Evolutionary conservation across 2,329 filamentous ascomycete species (phyloP).

Genomic region (Claviceps sp.): DNA sequence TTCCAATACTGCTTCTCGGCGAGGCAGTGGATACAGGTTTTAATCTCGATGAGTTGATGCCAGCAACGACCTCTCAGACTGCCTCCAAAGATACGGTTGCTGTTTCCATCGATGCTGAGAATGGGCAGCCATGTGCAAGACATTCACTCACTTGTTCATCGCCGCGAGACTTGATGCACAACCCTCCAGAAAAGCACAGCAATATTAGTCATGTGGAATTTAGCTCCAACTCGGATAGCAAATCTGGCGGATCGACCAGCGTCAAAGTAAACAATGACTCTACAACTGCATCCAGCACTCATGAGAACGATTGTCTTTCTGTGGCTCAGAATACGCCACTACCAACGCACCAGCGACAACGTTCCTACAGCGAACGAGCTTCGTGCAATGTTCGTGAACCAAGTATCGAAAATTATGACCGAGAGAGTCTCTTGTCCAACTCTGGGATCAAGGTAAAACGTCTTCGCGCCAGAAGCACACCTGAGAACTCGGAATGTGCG

Average conservation of each 20-base stretch:
- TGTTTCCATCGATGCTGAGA: background rate
- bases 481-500: slow-evolving; percentile 1
- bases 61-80: background rate
- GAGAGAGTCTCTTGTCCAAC: background rate
- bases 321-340: background rate
- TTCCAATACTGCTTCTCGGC: slow-evolving; percentile 7
- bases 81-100: background rate
- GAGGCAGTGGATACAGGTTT: slow-evolving; percentile 5
- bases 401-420: background rate
- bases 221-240: background rate
- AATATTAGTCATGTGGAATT: background rate
- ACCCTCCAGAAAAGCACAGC: background rate
- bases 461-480: slow-evolving; percentile 1
- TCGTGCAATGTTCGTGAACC: background rate
- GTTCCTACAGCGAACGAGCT: slow-evolving; percentile 5
- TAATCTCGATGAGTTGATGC: slow-evolving; percentile 1
- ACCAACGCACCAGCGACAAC: background rate
- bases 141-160: background rate
- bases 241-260: background rate
- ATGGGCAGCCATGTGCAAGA: background rate
- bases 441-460: background rate
- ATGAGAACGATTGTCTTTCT: background rate
- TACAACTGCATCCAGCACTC: background rate
- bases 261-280: background rate
- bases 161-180: background rate